Percentiles rank a stretch among this genome's conserved stretches.
Conservation (phyloP, 768 basidiomycete species). For the Gautieria morchelliformis region DNA sequence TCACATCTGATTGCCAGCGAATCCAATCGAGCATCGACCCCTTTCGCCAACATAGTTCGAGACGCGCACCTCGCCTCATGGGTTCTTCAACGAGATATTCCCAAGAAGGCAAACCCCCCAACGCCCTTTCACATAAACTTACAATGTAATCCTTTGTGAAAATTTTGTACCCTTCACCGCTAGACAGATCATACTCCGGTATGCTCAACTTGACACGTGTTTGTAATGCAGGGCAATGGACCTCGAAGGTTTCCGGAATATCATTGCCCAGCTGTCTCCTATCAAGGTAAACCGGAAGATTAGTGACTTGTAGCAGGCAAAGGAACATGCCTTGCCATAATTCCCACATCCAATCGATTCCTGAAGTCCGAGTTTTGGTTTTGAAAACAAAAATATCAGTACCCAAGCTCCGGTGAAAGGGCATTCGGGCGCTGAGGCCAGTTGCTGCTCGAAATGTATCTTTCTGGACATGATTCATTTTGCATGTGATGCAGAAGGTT, state of each 20-base stretch:
- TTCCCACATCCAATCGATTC: conserved; percentile 85
- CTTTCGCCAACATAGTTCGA: conserved; percentile 74
- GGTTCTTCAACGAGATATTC: conserved; percentile 47
- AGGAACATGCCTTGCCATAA: conserved; percentile 45
- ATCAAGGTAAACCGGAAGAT: neutral
- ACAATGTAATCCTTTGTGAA: conserved; percentile 59
- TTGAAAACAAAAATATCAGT: conserved; percentile 87
- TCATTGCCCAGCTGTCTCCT: conserved; percentile 69
- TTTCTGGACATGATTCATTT: conserved; percentile 37
- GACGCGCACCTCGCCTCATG: conserved; percentile 40
- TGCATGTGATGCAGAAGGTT: conserved; percentile 66
- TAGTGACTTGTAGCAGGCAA: neutral
- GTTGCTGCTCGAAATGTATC: conserved; percentile 20
- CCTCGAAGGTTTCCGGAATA: conserved; percentile 59
- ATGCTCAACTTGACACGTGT: conserved; percentile 62
- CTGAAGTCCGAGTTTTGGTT: conserved; percentile 62
- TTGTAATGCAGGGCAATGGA: conserved; percentile 59
- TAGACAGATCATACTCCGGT: conserved; percentile 35
- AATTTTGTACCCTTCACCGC: conserved; percentile 33
- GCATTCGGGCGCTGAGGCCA: conserved; percentile 29
- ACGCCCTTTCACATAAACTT: conserved; percentile 46
- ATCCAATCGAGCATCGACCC: conserved; percentile 80
- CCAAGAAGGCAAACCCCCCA: conserved; percentile 52
- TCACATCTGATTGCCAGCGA: conserved; percentile 58
- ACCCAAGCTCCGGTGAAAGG: conserved; percentile 45